These are phyloP conservation scores for Phanerodontia chrysosporium DNA, from an alignment of 768 basidiomycete genomes.

Conservation along the genomic window DNA sequence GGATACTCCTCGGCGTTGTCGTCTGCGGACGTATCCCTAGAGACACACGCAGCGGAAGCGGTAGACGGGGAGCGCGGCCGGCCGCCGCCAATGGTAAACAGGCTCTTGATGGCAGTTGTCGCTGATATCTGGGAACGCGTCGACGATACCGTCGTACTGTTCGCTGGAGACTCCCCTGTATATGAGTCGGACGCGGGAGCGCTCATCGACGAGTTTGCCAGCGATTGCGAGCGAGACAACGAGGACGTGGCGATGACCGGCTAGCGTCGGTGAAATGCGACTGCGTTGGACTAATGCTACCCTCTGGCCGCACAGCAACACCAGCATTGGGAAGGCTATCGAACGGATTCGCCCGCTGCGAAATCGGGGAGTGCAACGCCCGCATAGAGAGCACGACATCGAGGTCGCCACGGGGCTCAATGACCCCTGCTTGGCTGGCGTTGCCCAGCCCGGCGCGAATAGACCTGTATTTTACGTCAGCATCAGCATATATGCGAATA, in stretches of 20 bases:
- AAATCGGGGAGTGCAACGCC: slow-evolving; percentile 44
- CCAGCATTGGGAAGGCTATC: slow-evolving; percentile 13
- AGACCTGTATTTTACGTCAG: slow-evolving; percentile 38
- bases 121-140: slow-evolving; percentile 34
- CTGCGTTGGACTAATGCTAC: slow-evolving; percentile 9
- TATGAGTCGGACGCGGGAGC: neutral
- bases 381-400: slow-evolving; percentile 83
- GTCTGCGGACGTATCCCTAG: slow-evolving; percentile 11
- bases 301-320: slow-evolving; percentile 25
- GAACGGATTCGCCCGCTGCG: neutral
- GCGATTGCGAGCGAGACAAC: slow-evolving; percentile 11
- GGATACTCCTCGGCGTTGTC: slow-evolving; percentile 22
- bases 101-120: slow-evolving; percentile 47
- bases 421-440: slow-evolving; percentile 36
- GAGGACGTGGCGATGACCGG: slow-evolving; percentile 11
- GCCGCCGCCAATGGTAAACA: slow-evolving; percentile 40
- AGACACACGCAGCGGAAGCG: slow-evolving; percentile 21
- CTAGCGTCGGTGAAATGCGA: slow-evolving; percentile 12
- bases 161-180: too few species aligned
- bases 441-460: slow-evolving; percentile 63
- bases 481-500: neutral
- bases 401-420: slow-evolving; percentile 74
- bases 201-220: neutral
- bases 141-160: slow-evolving; percentile 1
- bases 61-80: slow-evolving; percentile 56